Percentiles rank a stretch among this genome's conserved stretches.
Evolutionary conservation across 495 filamentous ascomycete species (phyloP).

Genomic region (Neurospora sp.): DNA sequence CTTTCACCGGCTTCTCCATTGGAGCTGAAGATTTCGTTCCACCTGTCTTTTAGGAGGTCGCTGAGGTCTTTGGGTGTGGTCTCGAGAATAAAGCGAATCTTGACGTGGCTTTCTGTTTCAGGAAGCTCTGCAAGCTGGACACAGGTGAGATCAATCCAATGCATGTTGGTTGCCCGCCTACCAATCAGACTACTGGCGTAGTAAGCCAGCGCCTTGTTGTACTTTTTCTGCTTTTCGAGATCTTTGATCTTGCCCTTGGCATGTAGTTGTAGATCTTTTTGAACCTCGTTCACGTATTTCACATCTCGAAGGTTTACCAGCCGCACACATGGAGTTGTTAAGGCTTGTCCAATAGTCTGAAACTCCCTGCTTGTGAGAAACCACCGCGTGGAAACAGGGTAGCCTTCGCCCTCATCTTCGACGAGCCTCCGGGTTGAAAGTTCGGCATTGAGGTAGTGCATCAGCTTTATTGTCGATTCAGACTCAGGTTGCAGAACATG

Average conservation of each 20-base stretch:
- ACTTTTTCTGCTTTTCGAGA: constrained; percentile 22
- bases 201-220: constrained; percentile 27
- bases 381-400: constrained; percentile 18
- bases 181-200: constrained; percentile 27
- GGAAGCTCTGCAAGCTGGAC: constrained; percentile 23
- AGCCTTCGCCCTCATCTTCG: constrained; percentile 11
- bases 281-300: background rate
- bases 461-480: constrained; percentile 27
- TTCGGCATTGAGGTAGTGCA: constrained; percentile 14
- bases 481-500: constrained; percentile 18
- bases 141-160: constrained; percentile 29
- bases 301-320: background rate
- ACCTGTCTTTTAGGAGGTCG: constrained; percentile 20
- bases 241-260: constrained; percentile 9
- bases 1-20: constrained; percentile 19
- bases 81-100: constrained; percentile 21
- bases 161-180: constrained; percentile 22
- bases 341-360: constrained; percentile 12
- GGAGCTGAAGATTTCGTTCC: constrained; percentile 20
- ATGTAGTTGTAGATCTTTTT: background rate
- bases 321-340: constrained; percentile 2
- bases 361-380: constrained; percentile 23
- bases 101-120: constrained; percentile 18
- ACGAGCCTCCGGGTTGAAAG: background rate
- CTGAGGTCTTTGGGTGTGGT: constrained; percentile 24